Evolutionary conservation across 1,139 yeast species (phyloP).

Genomic region (Pichia sp.): DNA sequence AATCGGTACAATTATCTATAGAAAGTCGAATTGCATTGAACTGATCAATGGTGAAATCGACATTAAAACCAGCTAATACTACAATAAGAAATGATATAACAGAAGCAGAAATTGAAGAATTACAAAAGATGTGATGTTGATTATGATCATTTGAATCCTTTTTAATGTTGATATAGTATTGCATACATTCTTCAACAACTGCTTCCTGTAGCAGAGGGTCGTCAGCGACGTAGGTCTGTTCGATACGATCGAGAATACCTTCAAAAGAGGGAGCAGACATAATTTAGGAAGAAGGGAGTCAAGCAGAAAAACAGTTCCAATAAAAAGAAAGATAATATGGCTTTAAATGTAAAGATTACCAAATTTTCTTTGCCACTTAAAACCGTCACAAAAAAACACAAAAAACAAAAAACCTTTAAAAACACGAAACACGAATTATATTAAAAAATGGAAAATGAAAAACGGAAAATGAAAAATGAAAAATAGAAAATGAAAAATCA

Average conservation of each 20-base stretch:
- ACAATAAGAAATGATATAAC: constrained; percentile 14
- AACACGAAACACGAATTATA: no score
- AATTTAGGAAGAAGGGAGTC: neutral
- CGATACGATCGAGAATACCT: constrained; percentile 9
- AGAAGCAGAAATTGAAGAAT: constrained; percentile 9
- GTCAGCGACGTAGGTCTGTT: constrained; percentile 9
- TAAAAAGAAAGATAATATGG: neutral
- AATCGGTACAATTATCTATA: constrained; percentile 43
- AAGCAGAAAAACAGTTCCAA: neutral
- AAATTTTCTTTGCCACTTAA: no score
- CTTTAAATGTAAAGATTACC: neutral
- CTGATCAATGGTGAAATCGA: constrained; percentile 11
- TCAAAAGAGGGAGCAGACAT: neutral
- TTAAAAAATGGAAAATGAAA: no score
- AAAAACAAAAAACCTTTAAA: no score
- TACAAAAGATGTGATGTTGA: constrained; percentile 13
- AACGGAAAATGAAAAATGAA: no score
- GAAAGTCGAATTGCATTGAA: constrained; percentile 20
- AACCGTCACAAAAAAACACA: no score
- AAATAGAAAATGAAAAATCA: no score
- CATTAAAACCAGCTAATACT: constrained; percentile 16
- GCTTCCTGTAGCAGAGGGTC: constrained; percentile 12
- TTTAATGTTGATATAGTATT: constrained; percentile 5
- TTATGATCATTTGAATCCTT: neutral
- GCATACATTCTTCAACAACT: constrained; percentile 16